Conservation (phyloP, 805 yeast species). For the Wickerhamiella azyma region DNA sequence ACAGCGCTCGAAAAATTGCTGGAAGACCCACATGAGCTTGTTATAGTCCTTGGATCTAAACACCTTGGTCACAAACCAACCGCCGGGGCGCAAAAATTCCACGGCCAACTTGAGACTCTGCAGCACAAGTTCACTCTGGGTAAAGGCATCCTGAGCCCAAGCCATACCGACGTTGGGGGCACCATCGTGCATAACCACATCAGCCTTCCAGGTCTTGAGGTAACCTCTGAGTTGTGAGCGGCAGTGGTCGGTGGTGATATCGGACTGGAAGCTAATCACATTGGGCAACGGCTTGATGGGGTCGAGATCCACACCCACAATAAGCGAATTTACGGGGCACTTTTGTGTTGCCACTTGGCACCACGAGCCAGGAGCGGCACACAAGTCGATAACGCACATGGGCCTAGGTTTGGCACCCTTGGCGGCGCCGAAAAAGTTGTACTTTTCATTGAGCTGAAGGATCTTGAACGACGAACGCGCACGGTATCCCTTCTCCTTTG, state of each 20-base stretch:
- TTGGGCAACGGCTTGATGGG: conserved; percentile 96
- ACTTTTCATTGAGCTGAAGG: conserved; percentile 89
- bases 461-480: conserved; percentile 97
- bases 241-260: conserved; percentile 97
- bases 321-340: conserved; percentile 85
- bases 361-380: conserved; percentile 99
- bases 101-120: conserved; percentile 90
- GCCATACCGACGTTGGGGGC: conserved; percentile 99
- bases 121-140: conserved; percentile 89
- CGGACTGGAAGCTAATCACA: conserved; percentile 86
- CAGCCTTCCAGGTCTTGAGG: conserved; percentile 98
- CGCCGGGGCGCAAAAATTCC: conserved; percentile 81
- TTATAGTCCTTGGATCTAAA: conserved; percentile 98
- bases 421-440: conserved; percentile 86
- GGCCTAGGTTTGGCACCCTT: conserved; percentile 31
- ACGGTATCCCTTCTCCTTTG: conserved; percentile 95
- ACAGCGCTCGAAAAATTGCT: conserved; percentile 87
- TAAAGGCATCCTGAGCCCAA: conserved; percentile 99
- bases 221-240: conserved; percentile 87
- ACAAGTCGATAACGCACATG: conserved; percentile 92
- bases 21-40: conserved; percentile 93
- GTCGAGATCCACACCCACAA: conserved; percentile 97
- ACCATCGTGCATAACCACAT: conserved; percentile 96
- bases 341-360: conserved; percentile 94
- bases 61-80: conserved; percentile 90